Evolutionary conservation across 768 basidiomycete genomes (phyloP).

Genomic region (Leucocoprinus leucothites): DNA sequence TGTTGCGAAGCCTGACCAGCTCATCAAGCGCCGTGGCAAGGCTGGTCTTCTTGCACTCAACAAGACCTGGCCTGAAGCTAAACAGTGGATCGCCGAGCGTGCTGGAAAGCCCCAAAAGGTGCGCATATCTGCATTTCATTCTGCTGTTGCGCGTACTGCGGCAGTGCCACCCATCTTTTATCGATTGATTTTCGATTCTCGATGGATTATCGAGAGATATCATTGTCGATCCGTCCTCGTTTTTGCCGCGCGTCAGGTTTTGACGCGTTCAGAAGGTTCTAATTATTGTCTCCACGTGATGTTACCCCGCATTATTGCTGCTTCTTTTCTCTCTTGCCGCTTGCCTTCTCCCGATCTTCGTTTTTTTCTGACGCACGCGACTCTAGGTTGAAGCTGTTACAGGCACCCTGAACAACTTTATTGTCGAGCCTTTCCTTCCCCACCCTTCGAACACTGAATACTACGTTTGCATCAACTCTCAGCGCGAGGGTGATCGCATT

Average conservation of each 20-base stretch:
- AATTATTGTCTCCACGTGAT: constrained; percentile 24
- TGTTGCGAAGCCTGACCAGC: constrained; percentile 96
- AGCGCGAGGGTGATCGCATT: constrained; percentile 89
- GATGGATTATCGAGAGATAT: constrained; percentile 14
- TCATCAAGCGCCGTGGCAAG: constrained; percentile 99
- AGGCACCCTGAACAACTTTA: constrained; percentile 97
- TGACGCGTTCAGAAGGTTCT: constrained; percentile 9
- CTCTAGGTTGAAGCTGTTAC: constrained; percentile 85
- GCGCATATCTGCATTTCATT: constrained; percentile 26
- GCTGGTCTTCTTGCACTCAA: constrained; percentile 93
- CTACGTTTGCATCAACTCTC: constrained; percentile 97
- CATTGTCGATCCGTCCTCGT: constrained; percentile 1
- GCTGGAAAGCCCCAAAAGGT: constrained; percentile 94
- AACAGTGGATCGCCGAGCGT: constrained; percentile 79
- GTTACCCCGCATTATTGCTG: not conserved
- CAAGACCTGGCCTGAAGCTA: constrained; percentile 88
- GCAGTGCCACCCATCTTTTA: constrained; percentile 9
- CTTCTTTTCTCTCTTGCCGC: not conserved
- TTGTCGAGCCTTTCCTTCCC: constrained; percentile 50
- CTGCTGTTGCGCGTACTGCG: constrained; percentile 5
- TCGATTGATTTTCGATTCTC: constrained; percentile 7
- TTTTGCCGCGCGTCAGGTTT: constrained; percentile 6
- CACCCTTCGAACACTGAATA: constrained; percentile 93
- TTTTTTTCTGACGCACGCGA: not conserved
- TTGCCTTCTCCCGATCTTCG: not conserved